phyloP scores from a whole-genome alignment of 805 yeast species.

The Komagataella populi region DNA sequence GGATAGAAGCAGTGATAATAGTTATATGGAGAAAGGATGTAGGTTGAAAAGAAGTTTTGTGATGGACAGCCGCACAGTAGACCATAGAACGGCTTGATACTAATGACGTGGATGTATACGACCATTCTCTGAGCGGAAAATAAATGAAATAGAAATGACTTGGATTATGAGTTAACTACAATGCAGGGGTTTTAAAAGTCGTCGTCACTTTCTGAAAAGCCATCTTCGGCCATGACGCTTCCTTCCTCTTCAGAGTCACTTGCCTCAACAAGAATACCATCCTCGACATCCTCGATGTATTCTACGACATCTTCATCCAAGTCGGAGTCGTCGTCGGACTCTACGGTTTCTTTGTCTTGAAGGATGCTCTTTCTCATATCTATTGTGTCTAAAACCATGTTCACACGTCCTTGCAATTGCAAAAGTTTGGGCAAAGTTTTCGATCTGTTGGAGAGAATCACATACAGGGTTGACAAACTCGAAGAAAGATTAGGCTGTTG shows the following conservation, averaged over 20 bases:
- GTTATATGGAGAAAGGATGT: neutral
- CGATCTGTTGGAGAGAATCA: slow-evolving; percentile 33
- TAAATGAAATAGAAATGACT: neutral
- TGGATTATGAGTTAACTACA: neutral
- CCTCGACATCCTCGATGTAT: slow-evolving; percentile 56
- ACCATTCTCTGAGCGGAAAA: neutral
- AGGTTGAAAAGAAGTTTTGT: neutral
- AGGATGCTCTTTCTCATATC: slow-evolving; percentile 25
- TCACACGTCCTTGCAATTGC: slow-evolving; percentile 35
- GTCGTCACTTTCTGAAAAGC: slow-evolving; percentile 10
- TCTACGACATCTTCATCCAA: slow-evolving; percentile 43
- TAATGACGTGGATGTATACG: neutral
- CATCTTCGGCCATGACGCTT: slow-evolving; percentile 11
- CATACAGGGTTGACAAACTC: slow-evolving; percentile 29
- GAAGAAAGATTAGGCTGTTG: slow-evolving; percentile 29
- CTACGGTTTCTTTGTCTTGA: slow-evolving; percentile 12
- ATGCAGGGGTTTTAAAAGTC: slow-evolving; percentile 4
- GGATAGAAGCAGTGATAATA: neutral
- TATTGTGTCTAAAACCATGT: slow-evolving; percentile 29
- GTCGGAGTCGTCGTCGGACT: slow-evolving; percentile 16
- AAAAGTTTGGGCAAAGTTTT: slow-evolving; percentile 33
- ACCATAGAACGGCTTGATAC: neutral
- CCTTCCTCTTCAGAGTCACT: slow-evolving; percentile 14
- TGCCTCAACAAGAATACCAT: slow-evolving; percentile 20
- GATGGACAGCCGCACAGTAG: neutral